Conservation (phyloP, 2,329 filamentous ascomycete species). For the Ophiostoma australiae region DNA sequence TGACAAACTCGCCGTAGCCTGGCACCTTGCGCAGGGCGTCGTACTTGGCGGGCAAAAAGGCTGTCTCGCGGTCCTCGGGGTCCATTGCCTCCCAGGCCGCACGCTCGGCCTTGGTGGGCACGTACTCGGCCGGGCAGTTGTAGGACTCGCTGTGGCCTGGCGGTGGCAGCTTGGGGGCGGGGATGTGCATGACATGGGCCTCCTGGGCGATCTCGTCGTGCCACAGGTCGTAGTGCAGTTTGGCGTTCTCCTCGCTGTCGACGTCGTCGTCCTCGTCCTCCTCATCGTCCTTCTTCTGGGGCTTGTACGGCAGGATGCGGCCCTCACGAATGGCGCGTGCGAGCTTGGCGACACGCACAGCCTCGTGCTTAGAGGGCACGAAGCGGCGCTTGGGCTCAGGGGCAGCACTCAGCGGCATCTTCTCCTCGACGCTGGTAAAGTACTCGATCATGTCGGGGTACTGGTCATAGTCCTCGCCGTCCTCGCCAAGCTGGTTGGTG, state of each 20-base stretch:
- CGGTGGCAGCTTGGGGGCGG: conserved; percentile 86
- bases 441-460: conserved; percentile 92
- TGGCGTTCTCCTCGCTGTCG: conserved; percentile 55
- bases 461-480: conserved; percentile 83
- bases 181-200: conserved; percentile 88
- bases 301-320: conserved; percentile 83
- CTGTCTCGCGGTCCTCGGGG: conserved; percentile 83
- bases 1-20: conserved; percentile 82
- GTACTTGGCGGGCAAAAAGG: conserved; percentile 79
- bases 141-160: conserved; percentile 87
- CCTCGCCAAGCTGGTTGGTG: conserved; percentile 78
- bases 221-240: conserved; percentile 85
- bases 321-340: conserved; percentile 94
- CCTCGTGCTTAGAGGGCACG: conserved; percentile 92
- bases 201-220: conserved; percentile 79
- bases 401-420: conserved; percentile 90
- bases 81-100: conserved; percentile 80
- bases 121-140: conserved; percentile 90
- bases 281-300: conserved; percentile 52
- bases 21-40: conserved; percentile 85
- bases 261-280: conserved; percentile 56
- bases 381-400: conserved; percentile 96
- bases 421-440: conserved; percentile 84
- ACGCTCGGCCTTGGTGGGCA: conserved; percentile 79
- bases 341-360: conserved; percentile 93